Percentiles rank a stretch among this genome's conserved stretches.
Evolutionary conservation across 192 early-diverging fungal genomes (phyloP).

Genomic region (Gigaspora rosea): DNA sequence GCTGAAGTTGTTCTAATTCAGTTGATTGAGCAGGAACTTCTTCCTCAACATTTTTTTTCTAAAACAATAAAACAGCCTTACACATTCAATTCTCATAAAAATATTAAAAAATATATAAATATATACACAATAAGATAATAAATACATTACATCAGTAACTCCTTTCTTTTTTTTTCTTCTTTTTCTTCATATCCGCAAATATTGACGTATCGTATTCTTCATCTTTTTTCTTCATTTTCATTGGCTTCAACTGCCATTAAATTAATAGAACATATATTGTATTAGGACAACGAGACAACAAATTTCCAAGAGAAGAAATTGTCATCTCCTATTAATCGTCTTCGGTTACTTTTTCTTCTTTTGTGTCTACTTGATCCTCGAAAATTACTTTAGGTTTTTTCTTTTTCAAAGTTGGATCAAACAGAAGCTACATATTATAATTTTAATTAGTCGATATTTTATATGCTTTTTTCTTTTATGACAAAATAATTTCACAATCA

Average conservation of each 20-base stretch:
- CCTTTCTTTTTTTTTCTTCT: slow-evolving; percentile 81
- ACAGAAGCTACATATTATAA: neutral
- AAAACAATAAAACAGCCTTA: neutral
- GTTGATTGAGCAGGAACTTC: slow-evolving; percentile 47
- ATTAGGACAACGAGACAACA: neutral
- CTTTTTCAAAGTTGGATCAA: slow-evolving; percentile 50
- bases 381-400: slow-evolving; percentile 63
- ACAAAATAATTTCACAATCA: neutral
- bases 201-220: slow-evolving; percentile 63
- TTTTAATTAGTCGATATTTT: neutral
- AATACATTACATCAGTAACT: slow-evolving; percentile 28
- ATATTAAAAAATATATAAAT: slow-evolving; percentile 5
- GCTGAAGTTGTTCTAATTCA: slow-evolving; percentile 65
- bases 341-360: slow-evolving; percentile 17
- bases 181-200: slow-evolving; percentile 87
- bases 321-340: neutral
- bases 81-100: neutral
- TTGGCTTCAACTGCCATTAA: neutral
- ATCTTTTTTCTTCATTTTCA: slow-evolving; percentile 34
- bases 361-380: slow-evolving; percentile 43
- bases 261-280: neutral
- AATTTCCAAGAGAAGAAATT: neutral
- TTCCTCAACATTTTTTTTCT: slow-evolving; percentile 46
- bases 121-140: neutral
- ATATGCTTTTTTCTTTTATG: neutral